A percentile compares a stretch with the other conserved stretches of the same genome.
Conservation (phyloP, 148 eudicot genomes). For the Spergularia marina region DNA sequence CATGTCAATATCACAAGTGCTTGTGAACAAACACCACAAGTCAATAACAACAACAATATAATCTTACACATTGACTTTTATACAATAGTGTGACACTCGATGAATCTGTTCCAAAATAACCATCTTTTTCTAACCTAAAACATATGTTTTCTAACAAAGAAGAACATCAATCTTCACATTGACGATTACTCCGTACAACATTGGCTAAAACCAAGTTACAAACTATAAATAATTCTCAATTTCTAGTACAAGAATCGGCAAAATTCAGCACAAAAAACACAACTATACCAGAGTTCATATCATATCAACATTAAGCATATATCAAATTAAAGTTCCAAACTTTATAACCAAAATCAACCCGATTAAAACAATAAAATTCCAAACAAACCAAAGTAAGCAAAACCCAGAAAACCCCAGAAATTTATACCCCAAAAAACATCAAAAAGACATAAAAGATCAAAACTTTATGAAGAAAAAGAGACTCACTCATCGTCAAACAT, state of each 20-base stretch:
- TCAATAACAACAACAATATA: not conserved
- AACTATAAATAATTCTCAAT: too few species aligned
- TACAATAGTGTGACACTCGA: not conserved
- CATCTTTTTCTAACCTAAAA: too few species aligned
- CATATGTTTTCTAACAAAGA: too few species aligned
- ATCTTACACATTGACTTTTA: not conserved
- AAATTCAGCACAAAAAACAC: not conserved
- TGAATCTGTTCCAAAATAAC: too few species aligned
- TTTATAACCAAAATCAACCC: not conserved
- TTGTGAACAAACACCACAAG: not conserved
- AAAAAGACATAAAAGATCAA: conserved; percentile 1
- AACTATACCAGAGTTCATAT: not conserved
- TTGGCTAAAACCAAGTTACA: too few species aligned
- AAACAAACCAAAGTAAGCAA: conserved; percentile 1
- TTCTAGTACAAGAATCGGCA: not conserved
- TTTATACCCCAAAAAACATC: not conserved
- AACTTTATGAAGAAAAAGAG: not conserved
- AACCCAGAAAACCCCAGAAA: conserved; percentile 11
- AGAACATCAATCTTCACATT: too few species aligned
- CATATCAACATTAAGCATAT: not conserved
- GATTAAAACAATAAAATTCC: not conserved
- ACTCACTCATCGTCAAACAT: conserved; percentile 91
- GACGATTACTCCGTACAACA: not conserved
- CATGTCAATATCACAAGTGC: not conserved
- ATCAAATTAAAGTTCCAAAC: not conserved